These are phyloP conservation scores for Gossypium lobatum DNA, from an alignment of 441 rosid genomes.

Conservation along the genomic window DNA sequence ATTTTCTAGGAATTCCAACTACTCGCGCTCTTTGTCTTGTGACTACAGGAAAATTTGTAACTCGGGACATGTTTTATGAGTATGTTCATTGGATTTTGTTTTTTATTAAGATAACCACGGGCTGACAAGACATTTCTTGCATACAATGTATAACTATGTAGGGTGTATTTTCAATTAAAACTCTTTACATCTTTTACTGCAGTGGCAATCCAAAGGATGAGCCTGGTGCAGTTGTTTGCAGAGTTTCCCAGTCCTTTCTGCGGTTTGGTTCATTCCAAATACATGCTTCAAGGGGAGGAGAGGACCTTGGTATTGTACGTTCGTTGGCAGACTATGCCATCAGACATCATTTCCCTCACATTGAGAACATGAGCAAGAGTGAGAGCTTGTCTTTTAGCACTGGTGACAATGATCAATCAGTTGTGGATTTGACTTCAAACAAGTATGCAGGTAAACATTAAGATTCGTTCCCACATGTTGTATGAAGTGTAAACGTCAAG, in stretches of 20 bases:
- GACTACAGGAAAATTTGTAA: constrained; percentile 85
- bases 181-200: constrained; percentile 25
- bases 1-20: constrained; percentile 84
- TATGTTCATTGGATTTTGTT: constrained; percentile 29
- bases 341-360: constrained; percentile 76
- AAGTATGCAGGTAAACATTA: constrained; percentile 79
- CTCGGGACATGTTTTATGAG: constrained; percentile 98
- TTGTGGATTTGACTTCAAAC: constrained; percentile 90
- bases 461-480: not conserved
- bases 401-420: constrained; percentile 65
- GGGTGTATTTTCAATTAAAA: not conserved
- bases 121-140: not conserved
- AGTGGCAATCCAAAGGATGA: constrained; percentile 97
- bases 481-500: not conserved
- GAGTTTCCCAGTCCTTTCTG: constrained; percentile 85
- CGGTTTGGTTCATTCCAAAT: constrained; percentile 94
- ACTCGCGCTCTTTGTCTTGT: constrained; percentile 94
- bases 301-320: constrained; percentile 69
- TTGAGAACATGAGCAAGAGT: constrained; percentile 71
- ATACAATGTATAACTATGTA: not conserved
- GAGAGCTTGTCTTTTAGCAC: constrained; percentile 86
- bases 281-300: constrained; percentile 88
- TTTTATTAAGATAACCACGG: not conserved
- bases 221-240: constrained; percentile 91
- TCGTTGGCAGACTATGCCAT: constrained; percentile 90